Conservation (phyloP, 2,329 filamentous ascomycete genomes). For the Cladosporium sp. region DNA sequence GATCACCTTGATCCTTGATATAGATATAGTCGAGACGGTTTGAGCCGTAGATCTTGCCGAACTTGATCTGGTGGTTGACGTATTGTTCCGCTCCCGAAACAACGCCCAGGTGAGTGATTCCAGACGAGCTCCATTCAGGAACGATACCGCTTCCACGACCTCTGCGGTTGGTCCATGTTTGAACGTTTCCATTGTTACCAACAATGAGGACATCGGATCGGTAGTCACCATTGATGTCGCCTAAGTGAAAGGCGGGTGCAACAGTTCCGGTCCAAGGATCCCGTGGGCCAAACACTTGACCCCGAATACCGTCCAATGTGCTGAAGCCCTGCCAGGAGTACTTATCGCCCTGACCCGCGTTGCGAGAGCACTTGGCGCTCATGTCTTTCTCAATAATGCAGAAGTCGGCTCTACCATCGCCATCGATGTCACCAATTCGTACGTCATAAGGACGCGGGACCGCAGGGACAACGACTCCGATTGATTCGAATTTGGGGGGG, state of each 20-base stretch:
- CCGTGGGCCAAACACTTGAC: too few species aligned
- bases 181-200: neutral
- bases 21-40: neutral
- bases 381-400: neutral
- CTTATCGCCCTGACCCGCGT: neutral
- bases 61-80: too few species aligned
- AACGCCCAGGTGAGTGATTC: too few species aligned
- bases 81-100: too few species aligned
- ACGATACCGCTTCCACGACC: neutral
- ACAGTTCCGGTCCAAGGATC: too few species aligned
- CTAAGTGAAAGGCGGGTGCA: too few species aligned
- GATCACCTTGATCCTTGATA: neutral
- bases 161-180: neutral
- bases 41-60: neutral
- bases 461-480: neutral
- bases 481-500: neutral
- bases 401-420: neutral
- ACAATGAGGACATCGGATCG: neutral
- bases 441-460: too few species aligned
- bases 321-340: neutral
- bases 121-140: neutral
- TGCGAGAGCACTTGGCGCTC: neutral
- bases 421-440: neutral
- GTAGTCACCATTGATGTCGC: neutral
- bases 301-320: neutral